These are phyloP conservation scores for Blastobotrys chiropterorum DNA, from an alignment of 805 yeast species.

Conservation along the genomic window DNA sequence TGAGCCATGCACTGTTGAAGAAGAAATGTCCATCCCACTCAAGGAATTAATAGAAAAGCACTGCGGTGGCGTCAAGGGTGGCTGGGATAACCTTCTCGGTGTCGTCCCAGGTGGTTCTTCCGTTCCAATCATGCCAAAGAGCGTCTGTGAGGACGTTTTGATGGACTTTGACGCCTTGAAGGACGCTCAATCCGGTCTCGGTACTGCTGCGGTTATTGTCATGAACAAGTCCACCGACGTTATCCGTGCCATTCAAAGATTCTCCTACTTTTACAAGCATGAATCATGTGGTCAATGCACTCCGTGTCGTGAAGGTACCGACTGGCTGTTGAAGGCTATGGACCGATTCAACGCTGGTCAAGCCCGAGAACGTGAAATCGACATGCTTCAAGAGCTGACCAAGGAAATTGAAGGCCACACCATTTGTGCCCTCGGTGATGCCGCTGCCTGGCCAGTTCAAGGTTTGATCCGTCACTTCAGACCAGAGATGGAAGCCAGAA, in stretches of 20 bases:
- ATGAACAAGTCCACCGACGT: conserved; percentile 84
- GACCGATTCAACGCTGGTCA: conserved; percentile 73
- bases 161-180: conserved; percentile 87
- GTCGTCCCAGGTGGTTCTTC: conserved; percentile 90
- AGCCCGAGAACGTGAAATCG: conserved; percentile 75
- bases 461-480: conserved; percentile 81
- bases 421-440: conserved; percentile 88
- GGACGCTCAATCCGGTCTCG: conserved; percentile 82
- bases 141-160: conserved; percentile 57
- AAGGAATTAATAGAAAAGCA: conserved; percentile 78
- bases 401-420: conserved; percentile 89
- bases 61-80: conserved; percentile 87
- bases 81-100: conserved; percentile 86
- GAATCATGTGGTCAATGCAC: conserved; percentile 95
- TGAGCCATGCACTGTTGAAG: conserved; percentile 90
- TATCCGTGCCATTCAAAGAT: conserved; percentile 78
- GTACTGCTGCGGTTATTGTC: conserved; percentile 90
- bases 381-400: conserved; percentile 75
- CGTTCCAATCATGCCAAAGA: conserved; percentile 72
- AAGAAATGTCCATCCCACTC: conserved; percentile 87
- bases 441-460: conserved; percentile 91
- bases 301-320: conserved; percentile 91
- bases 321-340: conserved; percentile 81
- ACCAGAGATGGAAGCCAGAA: conserved; percentile 74
- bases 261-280: conserved; percentile 79